phyloP scores from a whole-genome alignment of 768 basidiomycete species.

The Auricularia heimuer region DNA sequence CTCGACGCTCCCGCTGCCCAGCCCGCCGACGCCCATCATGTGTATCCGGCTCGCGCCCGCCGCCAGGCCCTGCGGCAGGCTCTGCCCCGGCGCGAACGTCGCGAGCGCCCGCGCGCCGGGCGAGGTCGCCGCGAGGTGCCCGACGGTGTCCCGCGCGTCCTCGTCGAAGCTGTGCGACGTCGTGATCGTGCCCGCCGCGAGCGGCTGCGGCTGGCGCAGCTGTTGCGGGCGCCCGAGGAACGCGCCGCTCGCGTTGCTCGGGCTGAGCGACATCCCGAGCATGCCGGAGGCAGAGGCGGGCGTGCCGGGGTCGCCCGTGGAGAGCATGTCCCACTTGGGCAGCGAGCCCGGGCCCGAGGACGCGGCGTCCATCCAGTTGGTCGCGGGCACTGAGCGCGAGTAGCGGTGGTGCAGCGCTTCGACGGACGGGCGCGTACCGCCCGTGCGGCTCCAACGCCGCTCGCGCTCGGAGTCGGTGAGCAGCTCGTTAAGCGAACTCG shows the following conservation, averaged over 20 bases:
- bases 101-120: conserved; percentile 74
- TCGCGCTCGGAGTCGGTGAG: conserved; percentile 82
- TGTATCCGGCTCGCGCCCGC: conserved; percentile 88
- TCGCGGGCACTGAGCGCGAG: conserved; percentile 73
- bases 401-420: conserved; percentile 51
- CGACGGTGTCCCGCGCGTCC: neutral
- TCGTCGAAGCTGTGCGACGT: neutral
- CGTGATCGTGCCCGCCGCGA: neutral
- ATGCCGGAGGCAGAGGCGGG: neutral
- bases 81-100: conserved; percentile 83
- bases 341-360: neutral
- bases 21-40: conserved; percentile 38
- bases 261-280: conserved; percentile 37
- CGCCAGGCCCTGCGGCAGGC: conserved; percentile 84
- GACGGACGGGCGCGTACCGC: conserved; percentile 14
- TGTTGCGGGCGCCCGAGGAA: conserved; percentile 67
- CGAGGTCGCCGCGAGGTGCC: conserved; percentile 9
- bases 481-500: conserved; percentile 78
- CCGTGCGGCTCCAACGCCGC: conserved; percentile 71
- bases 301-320: neutral
- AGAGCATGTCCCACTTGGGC: neutral
- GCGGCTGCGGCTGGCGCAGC: neutral
- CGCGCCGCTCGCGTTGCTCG: conserved; percentile 73
- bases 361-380: conserved; percentile 46
- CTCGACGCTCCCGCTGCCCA: conserved; percentile 6